phyloP scores from a whole-genome alignment of 2,329 filamentous ascomycete species.

The Tolypocladium tundrense region DNA sequence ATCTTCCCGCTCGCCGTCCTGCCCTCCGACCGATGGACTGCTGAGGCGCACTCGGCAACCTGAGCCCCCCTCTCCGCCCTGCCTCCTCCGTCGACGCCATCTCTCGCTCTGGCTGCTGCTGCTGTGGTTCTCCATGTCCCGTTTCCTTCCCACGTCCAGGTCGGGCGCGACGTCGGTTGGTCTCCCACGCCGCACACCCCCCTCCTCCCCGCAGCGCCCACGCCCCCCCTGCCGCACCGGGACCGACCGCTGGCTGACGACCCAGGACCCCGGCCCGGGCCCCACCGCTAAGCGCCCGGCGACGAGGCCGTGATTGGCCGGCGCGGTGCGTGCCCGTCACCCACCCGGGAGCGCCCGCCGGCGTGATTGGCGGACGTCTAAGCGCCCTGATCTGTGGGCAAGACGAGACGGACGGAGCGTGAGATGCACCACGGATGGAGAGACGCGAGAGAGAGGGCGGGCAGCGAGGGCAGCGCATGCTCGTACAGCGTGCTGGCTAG shows the following conservation, averaged over 20 bases:
- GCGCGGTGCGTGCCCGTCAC: constrained; percentile 17
- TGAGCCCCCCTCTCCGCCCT: neutral
- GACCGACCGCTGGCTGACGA: neutral
- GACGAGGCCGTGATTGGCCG: constrained; percentile 17
- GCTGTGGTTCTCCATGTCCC: neutral
- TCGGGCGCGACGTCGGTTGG: neutral
- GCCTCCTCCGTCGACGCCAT: neutral
- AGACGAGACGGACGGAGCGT: neutral
- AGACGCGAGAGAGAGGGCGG: neutral
- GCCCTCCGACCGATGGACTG: no score
- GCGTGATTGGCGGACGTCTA: constrained; percentile 23
- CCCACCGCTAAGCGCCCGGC: constrained; percentile 22
- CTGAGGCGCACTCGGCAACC: no score
- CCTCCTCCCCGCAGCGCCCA: neutral
- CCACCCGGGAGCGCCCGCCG: constrained; percentile 12
- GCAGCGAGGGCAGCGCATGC: neutral
- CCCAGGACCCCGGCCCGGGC: constrained; percentile 14
- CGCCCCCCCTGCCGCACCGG: neutral
- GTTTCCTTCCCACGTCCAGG: neutral
- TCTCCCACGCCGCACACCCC: neutral
- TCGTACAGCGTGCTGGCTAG: no score
- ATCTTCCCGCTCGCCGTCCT: neutral
- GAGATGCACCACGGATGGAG: neutral
- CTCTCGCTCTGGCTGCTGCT: neutral
- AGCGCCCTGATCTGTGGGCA: constrained; percentile 20